A percentile compares a stretch with the other conserved stretches of the same genome.
These are phyloP conservation scores for Trichophaea hybrida DNA, from an alignment of 2,329 filamentous ascomycete genomes.

Conservation along the genomic window DNA sequence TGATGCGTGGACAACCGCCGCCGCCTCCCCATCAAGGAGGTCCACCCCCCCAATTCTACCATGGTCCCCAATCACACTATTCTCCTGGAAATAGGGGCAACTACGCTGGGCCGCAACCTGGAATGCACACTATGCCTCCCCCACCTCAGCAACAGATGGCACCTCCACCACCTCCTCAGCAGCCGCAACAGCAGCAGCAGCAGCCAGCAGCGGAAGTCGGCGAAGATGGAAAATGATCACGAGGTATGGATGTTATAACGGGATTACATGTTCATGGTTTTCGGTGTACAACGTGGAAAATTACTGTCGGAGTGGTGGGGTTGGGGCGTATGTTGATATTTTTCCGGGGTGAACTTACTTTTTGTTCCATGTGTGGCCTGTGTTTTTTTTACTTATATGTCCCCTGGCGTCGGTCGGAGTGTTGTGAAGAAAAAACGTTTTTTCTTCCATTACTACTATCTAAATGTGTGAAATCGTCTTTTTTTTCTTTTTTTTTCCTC, in stretches of 20 bases:
- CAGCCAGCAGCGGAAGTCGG: neutral
- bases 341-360: no score
- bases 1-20: conserved; percentile 20
- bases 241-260: no score
- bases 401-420: neutral
- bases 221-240: neutral
- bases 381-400: neutral
- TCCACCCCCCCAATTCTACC: conserved; percentile 14
- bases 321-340: no score
- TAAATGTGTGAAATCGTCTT: no score
- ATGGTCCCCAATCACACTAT: conserved; percentile 17
- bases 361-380: no score
- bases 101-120: conserved; percentile 14
- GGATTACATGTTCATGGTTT: no score
- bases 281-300: no score
- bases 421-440: no score
- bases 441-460: no score
- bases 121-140: neutral
- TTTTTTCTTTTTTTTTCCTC: no score
- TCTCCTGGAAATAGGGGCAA: conserved; percentile 11
- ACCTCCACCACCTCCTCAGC: conserved; percentile 2
- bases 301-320: no score
- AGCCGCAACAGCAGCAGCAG: neutral
- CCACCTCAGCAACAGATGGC: neutral
- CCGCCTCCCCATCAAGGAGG: conserved; percentile 20